Conservation (phyloP, 139 green algal genomes). For the Micractinium conductrix region DNA sequence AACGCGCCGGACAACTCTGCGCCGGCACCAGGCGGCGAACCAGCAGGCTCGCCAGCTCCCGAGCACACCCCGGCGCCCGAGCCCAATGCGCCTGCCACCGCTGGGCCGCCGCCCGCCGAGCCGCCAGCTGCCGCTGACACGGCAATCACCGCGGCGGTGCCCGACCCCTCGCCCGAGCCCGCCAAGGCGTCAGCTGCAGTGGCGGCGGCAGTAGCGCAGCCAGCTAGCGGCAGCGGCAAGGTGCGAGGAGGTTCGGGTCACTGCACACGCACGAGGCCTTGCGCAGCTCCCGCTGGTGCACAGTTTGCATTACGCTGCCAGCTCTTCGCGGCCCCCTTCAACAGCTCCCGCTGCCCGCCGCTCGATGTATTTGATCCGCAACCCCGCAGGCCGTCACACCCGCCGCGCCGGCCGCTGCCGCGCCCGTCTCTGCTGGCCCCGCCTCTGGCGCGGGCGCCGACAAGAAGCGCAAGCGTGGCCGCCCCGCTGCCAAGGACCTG, state of each 20-base stretch:
- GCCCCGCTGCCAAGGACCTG: not conserved
- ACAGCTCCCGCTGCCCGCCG: too few species aligned
- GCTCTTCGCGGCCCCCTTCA: too few species aligned
- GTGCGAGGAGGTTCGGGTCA: not conserved
- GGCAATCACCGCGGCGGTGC: not conserved
- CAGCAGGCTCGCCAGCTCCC: too few species aligned
- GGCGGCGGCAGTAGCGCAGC: not conserved
- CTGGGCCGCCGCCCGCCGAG: not conserved
- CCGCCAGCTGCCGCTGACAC: not conserved
- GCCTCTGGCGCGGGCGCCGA: not conserved
- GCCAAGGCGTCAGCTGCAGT: not conserved
- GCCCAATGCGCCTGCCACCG: not conserved
- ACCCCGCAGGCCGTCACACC: not conserved
- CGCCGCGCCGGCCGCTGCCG: not conserved
- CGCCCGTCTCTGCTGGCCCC: not conserved
- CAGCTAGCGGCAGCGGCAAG: not conserved
- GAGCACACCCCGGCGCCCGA: not conserved
- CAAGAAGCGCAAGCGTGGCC: conserved; percentile 37
- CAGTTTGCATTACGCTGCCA: not conserved
- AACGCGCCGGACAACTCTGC: not conserved
- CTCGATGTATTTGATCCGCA: not conserved
- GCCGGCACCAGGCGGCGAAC: too few species aligned
- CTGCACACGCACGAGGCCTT: not conserved
- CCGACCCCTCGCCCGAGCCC: conserved; percentile 26
- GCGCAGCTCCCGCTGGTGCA: not conserved